Conservation (phyloP, 2,329 filamentous ascomycete genomes). For the Helicocarpus griseus region DNA sequence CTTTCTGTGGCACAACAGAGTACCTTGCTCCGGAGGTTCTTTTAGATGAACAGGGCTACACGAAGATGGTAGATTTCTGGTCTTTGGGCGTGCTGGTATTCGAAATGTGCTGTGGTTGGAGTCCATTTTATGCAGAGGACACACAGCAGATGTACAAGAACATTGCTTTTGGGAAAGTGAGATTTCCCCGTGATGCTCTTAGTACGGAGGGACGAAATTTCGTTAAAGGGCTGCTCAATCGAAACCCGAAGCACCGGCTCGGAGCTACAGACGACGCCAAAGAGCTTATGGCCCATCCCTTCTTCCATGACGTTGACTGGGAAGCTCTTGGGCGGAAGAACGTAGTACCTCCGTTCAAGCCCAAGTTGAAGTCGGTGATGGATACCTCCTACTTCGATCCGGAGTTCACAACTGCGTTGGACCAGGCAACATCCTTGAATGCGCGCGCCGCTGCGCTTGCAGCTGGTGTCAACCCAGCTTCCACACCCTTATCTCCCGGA, state of each 20-base stretch:
- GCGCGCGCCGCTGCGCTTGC: constrained; percentile 81
- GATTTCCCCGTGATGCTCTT: constrained; percentile 88
- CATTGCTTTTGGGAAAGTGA: constrained; percentile 96
- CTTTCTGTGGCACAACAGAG: constrained; percentile 96
- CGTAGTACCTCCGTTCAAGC: constrained; percentile 93
- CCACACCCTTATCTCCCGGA: constrained; percentile 84
- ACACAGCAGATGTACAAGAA: constrained; percentile 99
- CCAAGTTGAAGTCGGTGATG: constrained; percentile 87
- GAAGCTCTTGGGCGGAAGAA: constrained; percentile 77
- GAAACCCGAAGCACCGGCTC: constrained; percentile 90
- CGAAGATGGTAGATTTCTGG: constrained; percentile 99
- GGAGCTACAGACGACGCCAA: constrained; percentile 86
- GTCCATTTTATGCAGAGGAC: constrained; percentile 96
- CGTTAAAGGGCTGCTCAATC: constrained; percentile 92
- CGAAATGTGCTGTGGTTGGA: constrained; percentile 99
- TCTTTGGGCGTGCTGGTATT: constrained; percentile 95
- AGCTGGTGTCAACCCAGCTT: constrained; percentile 69
- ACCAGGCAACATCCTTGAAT: constrained; percentile 78
- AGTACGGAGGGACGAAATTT: constrained; percentile 95
- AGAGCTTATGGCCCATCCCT: constrained; percentile 86
- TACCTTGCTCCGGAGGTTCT: constrained; percentile 94
- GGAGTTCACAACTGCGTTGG: constrained; percentile 91
- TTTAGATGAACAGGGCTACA: constrained; percentile 92
- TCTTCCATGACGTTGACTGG: constrained; percentile 95
- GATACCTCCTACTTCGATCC: constrained; percentile 98